phyloP scores from a whole-genome alignment of 805 yeast species.

The Suhomyces faveliae region DNA sequence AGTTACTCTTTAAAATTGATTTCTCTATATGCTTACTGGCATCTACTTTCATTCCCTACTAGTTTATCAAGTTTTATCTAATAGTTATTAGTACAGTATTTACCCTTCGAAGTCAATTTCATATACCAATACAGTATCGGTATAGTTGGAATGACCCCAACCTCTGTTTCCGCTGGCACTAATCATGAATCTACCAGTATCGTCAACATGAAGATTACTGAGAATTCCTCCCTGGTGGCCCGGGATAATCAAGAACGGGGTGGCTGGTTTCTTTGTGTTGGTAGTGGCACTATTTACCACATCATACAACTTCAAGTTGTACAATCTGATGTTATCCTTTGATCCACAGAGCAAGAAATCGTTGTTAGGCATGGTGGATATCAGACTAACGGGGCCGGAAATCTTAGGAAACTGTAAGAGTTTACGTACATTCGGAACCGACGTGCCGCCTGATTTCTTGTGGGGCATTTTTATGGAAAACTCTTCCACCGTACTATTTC shows the following conservation, averaged over 20 bases:
- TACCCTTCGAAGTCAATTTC: constrained; percentile 56
- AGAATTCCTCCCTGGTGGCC: constrained; percentile 95
- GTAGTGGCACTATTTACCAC: constrained; percentile 19
- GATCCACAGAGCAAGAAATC: constrained; percentile 85
- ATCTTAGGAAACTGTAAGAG: constrained; percentile 75
- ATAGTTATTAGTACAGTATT: background rate
- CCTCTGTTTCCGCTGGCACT: constrained; percentile 95
- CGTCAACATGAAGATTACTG: constrained; percentile 76
- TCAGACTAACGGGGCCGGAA: constrained; percentile 86
- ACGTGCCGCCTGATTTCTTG: constrained; percentile 18
- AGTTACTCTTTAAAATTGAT: too few species aligned
- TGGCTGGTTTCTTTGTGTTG: constrained; percentile 37
- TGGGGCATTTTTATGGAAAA: constrained; percentile 61
- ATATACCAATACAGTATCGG: constrained; percentile 79
- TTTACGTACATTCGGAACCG: constrained; percentile 50
- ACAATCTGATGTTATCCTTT: constrained; percentile 82
- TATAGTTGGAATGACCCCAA: constrained; percentile 77
- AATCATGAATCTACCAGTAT: constrained; percentile 82
- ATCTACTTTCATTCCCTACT: too few species aligned
- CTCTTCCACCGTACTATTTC: constrained; percentile 85
- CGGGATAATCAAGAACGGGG: constrained; percentile 88
- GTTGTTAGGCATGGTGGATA: constrained; percentile 76
- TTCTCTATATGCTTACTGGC: too few species aligned
- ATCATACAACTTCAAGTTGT: constrained; percentile 59
- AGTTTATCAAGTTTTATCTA: too few species aligned